Conservation (phyloP, 768 basidiomycete species). For the Naganishia vaughanmartiniae region DNA sequence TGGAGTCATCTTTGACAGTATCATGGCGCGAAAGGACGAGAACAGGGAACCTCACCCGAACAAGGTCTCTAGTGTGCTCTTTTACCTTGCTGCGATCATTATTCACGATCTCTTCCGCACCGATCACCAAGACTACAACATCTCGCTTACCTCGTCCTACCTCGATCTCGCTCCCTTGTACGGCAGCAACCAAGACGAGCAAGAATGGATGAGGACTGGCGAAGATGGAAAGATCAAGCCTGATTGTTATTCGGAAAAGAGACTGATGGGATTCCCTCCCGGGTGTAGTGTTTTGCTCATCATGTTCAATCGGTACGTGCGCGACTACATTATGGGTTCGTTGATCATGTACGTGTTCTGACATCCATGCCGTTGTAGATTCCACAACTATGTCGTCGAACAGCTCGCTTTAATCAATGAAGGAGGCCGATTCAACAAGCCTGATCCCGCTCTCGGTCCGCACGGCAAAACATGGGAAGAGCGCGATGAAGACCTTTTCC, state of each 20-base stretch:
- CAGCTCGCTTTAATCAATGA: not conserved
- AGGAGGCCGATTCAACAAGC: not conserved
- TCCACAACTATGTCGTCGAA: not conserved
- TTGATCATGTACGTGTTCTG: not conserved
- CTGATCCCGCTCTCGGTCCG: not conserved
- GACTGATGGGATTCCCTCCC: not conserved
- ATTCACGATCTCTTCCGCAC: slow-evolving; percentile 1
- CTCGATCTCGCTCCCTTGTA: not conserved
- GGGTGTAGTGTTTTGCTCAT: not conserved
- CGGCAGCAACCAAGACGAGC: not conserved
- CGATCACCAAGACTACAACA: not conserved
- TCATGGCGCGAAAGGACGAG: slow-evolving; percentile 6
- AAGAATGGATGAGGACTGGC: not conserved
- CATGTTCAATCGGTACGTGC: not conserved
- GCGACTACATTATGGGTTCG: too few relatives aligned
- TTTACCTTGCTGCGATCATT: slow-evolving; percentile 1
- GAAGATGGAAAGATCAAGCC: slow-evolving; percentile 7
- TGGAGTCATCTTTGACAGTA: not conserved
- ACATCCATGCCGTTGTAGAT: not conserved
- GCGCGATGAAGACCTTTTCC: not conserved
- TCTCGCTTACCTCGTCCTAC: not conserved
- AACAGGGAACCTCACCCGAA: not conserved
- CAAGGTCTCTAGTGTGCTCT: not conserved
- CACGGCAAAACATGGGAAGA: not conserved
- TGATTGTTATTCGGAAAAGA: slow-evolving; percentile 1